Evolutionary conservation across 805 yeast genomes (phyloP).

Genomic region (Wickerhamomyces tratensis): DNA sequence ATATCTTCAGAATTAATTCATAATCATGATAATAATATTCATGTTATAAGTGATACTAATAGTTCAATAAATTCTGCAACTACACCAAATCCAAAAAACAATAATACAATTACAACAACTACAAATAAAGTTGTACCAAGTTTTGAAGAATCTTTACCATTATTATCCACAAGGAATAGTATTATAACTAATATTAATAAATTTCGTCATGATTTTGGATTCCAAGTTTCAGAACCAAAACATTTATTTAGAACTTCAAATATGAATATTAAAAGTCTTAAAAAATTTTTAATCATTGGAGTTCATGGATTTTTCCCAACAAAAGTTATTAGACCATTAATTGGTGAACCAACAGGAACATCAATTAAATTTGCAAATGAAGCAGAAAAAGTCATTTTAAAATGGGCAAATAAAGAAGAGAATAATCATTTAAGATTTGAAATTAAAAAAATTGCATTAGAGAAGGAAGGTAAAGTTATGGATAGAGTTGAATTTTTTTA

Average conservation of each 20-base stretch:
- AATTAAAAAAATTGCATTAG: conserved; percentile 88
- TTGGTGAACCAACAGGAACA: conserved; percentile 96
- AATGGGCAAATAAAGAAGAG: conserved; percentile 43
- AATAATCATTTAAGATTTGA: conserved; percentile 28
- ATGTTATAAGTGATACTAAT: too few species aligned
- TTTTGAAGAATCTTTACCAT: conserved; percentile 16
- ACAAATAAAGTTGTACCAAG: conserved; percentile 17
- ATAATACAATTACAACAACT: too few species aligned
- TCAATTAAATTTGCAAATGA: conserved; percentile 84
- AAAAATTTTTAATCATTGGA: conserved; percentile 74
- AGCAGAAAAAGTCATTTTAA: conserved; percentile 68
- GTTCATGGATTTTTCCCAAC: conserved; percentile 97
- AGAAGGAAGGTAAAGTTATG: conserved; percentile 85
- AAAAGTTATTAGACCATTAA: conserved; percentile 68
- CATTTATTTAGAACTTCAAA: conserved; percentile 14
- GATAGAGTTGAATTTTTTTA: conserved; percentile 80
- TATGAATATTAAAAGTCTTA: conserved; percentile 17
- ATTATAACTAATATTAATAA: conserved; percentile 14
- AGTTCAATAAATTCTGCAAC: not conserved
- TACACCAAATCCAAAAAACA: not conserved
- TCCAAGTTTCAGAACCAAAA: conserved; percentile 15
- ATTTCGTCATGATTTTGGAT: conserved; percentile 15
- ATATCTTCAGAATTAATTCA: not conserved
- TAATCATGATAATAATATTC: too few species aligned
- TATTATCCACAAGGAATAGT: conserved; percentile 7